Evolutionary conservation across 2,329 filamentous ascomycete genomes (phyloP).

Genomic region (Alternaria viburni): DNA sequence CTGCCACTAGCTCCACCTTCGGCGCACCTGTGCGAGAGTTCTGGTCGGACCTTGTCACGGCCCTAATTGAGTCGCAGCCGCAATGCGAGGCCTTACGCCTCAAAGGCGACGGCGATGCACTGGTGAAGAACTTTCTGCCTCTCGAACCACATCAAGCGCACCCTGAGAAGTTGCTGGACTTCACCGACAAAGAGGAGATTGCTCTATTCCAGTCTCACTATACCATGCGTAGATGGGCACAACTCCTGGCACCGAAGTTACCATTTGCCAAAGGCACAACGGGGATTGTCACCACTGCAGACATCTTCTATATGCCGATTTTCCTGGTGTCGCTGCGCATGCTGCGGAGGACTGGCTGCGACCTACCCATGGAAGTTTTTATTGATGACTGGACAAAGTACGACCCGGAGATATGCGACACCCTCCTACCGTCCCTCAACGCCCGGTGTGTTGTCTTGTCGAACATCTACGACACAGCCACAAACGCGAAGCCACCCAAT

Average conservation of each 20-base stretch:
- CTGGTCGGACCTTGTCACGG: conserved; percentile 22
- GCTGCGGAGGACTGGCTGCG: conserved; percentile 59
- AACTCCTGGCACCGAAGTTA: conserved; percentile 36
- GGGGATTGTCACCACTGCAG: conserved; percentile 60
- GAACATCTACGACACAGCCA: conserved; percentile 26
- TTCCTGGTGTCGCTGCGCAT: conserved; percentile 60
- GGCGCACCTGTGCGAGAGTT: conserved; percentile 15
- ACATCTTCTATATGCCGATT: conserved; percentile 56
- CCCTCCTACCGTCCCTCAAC: conserved; percentile 46
- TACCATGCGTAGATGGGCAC: conserved; percentile 25
- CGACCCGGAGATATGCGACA: conserved; percentile 48
- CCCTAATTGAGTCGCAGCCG: conserved; percentile 21
- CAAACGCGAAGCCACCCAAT: conserved; percentile 21
- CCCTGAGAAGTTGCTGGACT: conserved; percentile 18
- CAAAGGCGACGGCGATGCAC: conserved; percentile 6
- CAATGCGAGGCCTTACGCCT: conserved; percentile 19
- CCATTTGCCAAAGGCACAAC: conserved; percentile 50
- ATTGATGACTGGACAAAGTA: conserved; percentile 47
- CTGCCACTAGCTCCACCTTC: conserved; percentile 21
- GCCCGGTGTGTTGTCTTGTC: conserved; percentile 48
- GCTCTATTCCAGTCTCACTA: conserved; percentile 28
- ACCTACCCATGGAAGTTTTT: conserved; percentile 57
- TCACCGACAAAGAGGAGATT: conserved; percentile 25
- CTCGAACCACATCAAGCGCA: conserved; percentile 13
- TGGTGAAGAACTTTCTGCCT: conserved; percentile 16